Conservation (phyloP, 1,139 yeast genomes). For the Scheffersomyces lignicola region DNA sequence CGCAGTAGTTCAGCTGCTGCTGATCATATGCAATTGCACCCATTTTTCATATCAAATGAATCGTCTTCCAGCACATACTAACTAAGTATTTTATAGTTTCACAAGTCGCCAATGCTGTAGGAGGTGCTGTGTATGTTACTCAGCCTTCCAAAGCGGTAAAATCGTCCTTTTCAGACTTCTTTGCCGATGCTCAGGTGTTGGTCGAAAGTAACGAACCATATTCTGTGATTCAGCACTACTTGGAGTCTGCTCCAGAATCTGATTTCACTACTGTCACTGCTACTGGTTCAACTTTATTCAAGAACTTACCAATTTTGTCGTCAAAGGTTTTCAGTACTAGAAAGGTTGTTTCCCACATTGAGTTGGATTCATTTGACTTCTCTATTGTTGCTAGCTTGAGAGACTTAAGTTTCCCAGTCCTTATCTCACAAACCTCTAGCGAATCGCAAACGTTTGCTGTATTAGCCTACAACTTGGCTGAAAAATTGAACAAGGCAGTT, state of each 20-base stretch:
- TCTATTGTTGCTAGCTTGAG: constrained; percentile 67
- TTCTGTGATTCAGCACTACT: constrained; percentile 36
- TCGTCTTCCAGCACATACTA: too few relatives aligned
- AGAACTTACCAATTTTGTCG: constrained; percentile 56
- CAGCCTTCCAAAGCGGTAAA: constrained; percentile 50
- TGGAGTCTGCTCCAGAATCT: constrained; percentile 15
- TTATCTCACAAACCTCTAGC: constrained; percentile 60
- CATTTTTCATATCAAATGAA: too few relatives aligned
- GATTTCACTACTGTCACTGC: constrained; percentile 53
- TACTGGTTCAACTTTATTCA: constrained; percentile 52
- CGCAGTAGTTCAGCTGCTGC: constrained; percentile 1
- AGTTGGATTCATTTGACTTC: constrained; percentile 57
- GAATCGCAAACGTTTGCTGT: constrained; percentile 54
- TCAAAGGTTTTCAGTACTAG: constrained; percentile 35
- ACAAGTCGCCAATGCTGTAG: constrained; percentile 22
- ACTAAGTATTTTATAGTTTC: constrained; percentile 9
- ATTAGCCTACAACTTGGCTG: constrained; percentile 55
- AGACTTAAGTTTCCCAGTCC: constrained; percentile 62
- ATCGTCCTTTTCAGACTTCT: constrained; percentile 28
- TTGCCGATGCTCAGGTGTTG: constrained; percentile 30
- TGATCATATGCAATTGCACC: not conserved
- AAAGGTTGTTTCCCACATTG: constrained; percentile 62
- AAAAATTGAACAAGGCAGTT: constrained; percentile 51
- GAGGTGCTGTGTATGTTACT: constrained; percentile 37
- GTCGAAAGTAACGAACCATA: constrained; percentile 57